Base-by-base conservation (phyloP, 495 filamentous ascomycete species). In the Schizothecium vesticola region DNA sequence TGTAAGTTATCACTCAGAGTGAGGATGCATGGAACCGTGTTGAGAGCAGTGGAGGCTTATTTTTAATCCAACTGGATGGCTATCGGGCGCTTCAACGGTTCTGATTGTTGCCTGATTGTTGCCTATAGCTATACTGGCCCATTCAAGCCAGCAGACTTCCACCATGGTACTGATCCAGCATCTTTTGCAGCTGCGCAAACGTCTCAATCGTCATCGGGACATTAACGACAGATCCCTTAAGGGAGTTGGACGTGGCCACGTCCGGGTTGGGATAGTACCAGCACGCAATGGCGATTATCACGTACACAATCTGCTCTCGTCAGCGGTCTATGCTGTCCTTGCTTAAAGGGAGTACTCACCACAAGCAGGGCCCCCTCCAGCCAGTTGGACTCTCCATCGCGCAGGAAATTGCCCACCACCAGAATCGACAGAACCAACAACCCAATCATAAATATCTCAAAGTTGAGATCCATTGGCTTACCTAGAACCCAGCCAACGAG, bases 361-460 rank as follows among this genome's bases (percentile, higher is more conserved):
- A 95, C 85, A 71, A 91, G 93, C 11, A 92, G 79, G 23, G 86
- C 85, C 1, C 91, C 91, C 75, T 93, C 91, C 4, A 93, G 79
- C 69, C 90, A 93, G 69, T 92, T 92, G 23, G 85, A 88, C 76
- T 90, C 91, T 62, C 88, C 85, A 76, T 92, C 90, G 11, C 90
- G 83, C 29, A 93, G 77, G 76, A 92, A 91, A 72, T 91, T 91
- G 13, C 90, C 89, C 13, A 92, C 90, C 2, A 94, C 91, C 56
- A 97, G 78, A 72, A 95, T 93, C 3, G 92, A 86, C 59, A 96
- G 83, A 62, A 96, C 89, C 7, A 96, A 81, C 61, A 93, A 80
- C n/a, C 91, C 86, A 22, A 94, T 84, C 83, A 93, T 91, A 80
- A 96, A 97, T 10, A 92, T 84, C 70, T 94, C 90, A 72, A 96